Conservation (phyloP, 169 alveolate species). For the Cryptosporidium tyzzeri region DNA sequence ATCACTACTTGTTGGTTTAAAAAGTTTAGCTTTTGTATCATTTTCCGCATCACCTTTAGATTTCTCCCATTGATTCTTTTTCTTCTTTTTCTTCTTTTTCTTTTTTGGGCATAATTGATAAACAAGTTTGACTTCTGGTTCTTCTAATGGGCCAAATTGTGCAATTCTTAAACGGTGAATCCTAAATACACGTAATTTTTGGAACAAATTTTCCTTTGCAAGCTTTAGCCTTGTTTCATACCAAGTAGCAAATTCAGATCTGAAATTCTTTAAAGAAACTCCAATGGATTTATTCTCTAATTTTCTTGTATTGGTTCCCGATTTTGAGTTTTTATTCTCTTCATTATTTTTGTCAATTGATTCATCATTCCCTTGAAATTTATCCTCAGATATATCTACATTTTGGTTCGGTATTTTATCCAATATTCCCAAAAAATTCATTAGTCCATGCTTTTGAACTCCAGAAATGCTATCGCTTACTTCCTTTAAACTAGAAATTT, state of each 20-base stretch:
- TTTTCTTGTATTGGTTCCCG: not conserved
- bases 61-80: not conserved
- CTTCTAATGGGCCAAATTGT: constrained; percentile 66
- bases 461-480: not conserved
- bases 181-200: constrained; percentile 48
- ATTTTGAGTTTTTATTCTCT: not conserved
- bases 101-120: constrained; percentile 25
- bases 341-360: constrained; percentile 11
- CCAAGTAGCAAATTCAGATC: constrained; percentile 57
- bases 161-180: constrained; percentile 65
- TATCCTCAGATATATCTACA: not conserved
- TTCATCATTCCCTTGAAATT: not conserved
- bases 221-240: constrained; percentile 30
- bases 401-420: constrained; percentile 48
- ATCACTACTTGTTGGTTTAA: constrained; percentile 49
- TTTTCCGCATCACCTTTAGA: not conserved
- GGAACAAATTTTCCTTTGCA: constrained; percentile 41
- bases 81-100: constrained; percentile 10
- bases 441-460: constrained; percentile 23
- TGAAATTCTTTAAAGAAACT: constrained; percentile 47
- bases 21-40: not conserved
- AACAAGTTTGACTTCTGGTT: constrained; percentile 63
- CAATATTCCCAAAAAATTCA: constrained; percentile 56
- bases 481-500: constrained; percentile 20
- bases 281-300: not conserved